Percentiles rank a stretch among this genome's conserved stretches.
Conservation (phyloP, 352 stramenopile genomes). For the Phytophthora agathidicida region DNA sequence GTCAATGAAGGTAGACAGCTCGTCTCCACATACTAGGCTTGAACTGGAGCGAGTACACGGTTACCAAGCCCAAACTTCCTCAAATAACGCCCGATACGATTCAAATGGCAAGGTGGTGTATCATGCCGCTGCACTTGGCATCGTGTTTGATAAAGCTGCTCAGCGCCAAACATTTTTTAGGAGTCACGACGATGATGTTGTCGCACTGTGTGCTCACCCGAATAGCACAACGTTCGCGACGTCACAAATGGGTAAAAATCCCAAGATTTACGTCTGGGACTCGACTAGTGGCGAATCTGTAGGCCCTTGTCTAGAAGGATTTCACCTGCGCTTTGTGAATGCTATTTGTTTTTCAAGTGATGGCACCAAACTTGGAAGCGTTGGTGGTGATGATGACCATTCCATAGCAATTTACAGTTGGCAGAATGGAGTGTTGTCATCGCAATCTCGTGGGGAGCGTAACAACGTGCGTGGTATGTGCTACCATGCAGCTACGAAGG, state of each 20-base stretch:
- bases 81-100: constrained; percentile 84
- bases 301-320: constrained; percentile 64
- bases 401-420: constrained; percentile 85
- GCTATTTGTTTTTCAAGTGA: constrained; percentile 75
- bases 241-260: constrained; percentile 85
- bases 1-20: constrained; percentile 36
- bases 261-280: constrained; percentile 86
- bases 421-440: constrained; percentile 52
- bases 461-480: constrained; percentile 61
- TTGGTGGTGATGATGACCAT: constrained; percentile 86
- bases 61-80: constrained; percentile 73
- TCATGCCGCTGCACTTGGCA: constrained; percentile 74
- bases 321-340: constrained; percentile 80
- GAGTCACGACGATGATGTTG: constrained; percentile 85
- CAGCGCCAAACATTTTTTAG: constrained; percentile 64
- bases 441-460: constrained; percentile 69
- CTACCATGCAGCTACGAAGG: constrained; percentile 44
- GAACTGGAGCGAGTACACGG: constrained; percentile 78
- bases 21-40: constrained; percentile 47
- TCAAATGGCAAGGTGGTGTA: constrained; percentile 68
- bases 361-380: constrained; percentile 67
- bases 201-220: constrained; percentile 81
- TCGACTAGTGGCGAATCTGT: constrained; percentile 37
- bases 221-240: constrained; percentile 83
- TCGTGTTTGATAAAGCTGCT: constrained; percentile 63